Percentiles rank a stretch among this genome's conserved stretches.
phyloP scores from a whole-genome alignment of 352 stramenopile species.

The Poterioochromonas sp. region DNA sequence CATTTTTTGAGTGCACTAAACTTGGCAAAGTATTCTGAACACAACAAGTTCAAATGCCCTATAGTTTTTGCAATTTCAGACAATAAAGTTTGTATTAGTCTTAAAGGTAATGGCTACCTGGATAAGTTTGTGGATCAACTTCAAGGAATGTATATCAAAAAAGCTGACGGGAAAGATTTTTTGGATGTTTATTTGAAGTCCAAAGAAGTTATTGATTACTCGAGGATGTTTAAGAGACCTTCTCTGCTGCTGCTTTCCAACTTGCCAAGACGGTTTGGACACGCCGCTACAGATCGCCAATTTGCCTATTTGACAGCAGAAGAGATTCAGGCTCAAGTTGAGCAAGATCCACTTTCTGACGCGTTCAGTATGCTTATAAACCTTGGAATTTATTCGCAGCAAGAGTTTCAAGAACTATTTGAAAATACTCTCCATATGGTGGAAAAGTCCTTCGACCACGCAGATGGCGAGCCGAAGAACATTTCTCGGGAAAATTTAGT shows the following conservation, averaged over 20 bases:
- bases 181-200: slow-evolving; percentile 55
- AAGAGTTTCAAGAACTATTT: slow-evolving; percentile 48
- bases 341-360: slow-evolving; percentile 34
- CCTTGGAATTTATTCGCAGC: slow-evolving; percentile 38
- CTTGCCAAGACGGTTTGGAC: slow-evolving; percentile 57
- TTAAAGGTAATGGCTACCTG: slow-evolving; percentile 52
- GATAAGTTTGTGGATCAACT: slow-evolving; percentile 36
- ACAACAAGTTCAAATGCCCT: slow-evolving; percentile 55
- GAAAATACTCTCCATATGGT: slow-evolving; percentile 46
- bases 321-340: slow-evolving; percentile 39
- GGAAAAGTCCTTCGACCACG: slow-evolving; percentile 49
- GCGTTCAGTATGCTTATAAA: slow-evolving; percentile 33
- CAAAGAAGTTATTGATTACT: slow-evolving; percentile 48
- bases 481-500: slow-evolving; percentile 50
- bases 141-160: slow-evolving; percentile 47
- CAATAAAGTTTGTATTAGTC: slow-evolving; percentile 60
- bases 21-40: slow-evolving; percentile 53
- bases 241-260: slow-evolving; percentile 53
- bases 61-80: slow-evolving; percentile 60
- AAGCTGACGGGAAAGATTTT: slow-evolving; percentile 52
- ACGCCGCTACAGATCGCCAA: slow-evolving; percentile 62
- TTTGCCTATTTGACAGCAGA: slow-evolving; percentile 49
- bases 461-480: slow-evolving; percentile 56
- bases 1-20: slow-evolving; percentile 60
- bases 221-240: slow-evolving; percentile 48